phyloP scores from a whole-genome alignment of 2,329 filamentous ascomycete species.

The Diaporthe caulivora region DNA sequence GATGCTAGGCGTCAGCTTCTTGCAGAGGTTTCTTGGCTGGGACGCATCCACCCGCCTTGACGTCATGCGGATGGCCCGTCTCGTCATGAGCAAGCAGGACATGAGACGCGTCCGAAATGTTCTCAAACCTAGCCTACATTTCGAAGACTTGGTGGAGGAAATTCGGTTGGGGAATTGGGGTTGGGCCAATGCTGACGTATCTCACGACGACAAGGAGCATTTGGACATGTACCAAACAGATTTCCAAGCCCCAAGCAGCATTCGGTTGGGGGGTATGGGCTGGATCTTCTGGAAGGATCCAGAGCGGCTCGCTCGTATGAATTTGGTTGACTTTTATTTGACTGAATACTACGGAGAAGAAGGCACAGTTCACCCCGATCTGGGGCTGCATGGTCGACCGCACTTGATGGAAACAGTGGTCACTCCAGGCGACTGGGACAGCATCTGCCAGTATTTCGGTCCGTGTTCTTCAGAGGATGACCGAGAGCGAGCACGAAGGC shows the following conservation, averaged over 20 bases:
- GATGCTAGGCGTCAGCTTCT: background rate
- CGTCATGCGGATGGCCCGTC: background rate
- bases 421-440: background rate
- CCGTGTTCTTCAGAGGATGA: too few relatives aligned
- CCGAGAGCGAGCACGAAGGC: background rate
- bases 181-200: too few relatives aligned
- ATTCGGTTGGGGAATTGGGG: background rate
- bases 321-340: background rate
- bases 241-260: too few relatives aligned
- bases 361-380: background rate
- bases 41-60: background rate
- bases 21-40: background rate
- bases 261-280: background rate
- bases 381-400: background rate
- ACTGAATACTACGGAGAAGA: background rate
- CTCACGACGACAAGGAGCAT: too few relatives aligned
- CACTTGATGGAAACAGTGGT: background rate
- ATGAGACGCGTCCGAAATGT: background rate
- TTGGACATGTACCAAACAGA: too few relatives aligned
- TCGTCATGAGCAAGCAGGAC: rapidly evolving
- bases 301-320: background rate
- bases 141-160: background rate
- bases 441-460: background rate
- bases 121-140: background rate
- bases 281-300: background rate